Evolutionary conservation across 2,329 filamentous ascomycete genomes (phyloP).

Genomic region (Pseudogymnoascus sp.): DNA sequence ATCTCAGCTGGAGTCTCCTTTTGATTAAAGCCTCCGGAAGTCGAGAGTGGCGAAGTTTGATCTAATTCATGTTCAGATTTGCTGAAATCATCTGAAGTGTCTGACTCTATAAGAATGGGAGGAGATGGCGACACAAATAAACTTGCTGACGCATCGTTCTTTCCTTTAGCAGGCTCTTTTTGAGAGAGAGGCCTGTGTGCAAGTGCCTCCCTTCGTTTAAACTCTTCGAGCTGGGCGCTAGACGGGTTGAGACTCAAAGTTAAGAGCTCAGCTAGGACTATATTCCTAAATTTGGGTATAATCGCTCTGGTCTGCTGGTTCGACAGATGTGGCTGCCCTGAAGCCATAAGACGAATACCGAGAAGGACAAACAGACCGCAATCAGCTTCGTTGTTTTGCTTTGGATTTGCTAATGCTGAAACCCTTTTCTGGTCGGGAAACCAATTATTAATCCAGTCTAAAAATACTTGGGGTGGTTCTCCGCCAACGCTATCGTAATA

Average conservation of each 20-base stretch:
- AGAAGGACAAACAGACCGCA: conserved; percentile 15
- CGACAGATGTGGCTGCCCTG: conserved; percentile 12
- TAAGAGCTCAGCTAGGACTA: conserved; percentile 15
- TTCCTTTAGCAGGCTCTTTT: background rate
- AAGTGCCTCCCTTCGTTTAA: conserved; percentile 11
- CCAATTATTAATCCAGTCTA: conserved; percentile 9
- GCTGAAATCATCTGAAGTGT: background rate
- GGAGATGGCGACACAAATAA: conserved; percentile 8
- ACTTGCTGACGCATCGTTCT: background rate
- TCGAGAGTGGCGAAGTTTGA: background rate
- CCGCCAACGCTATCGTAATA: conserved; percentile 15
- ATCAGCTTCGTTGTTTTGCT: conserved; percentile 12
- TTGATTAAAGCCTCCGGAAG: background rate
- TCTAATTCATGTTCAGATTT: background rate
- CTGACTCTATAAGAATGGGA: background rate
- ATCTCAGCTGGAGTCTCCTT: conserved; percentile 12
- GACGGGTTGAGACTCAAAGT: conserved; percentile 14
- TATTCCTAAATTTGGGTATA: conserved; percentile 14
- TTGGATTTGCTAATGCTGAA: conserved; percentile 2
- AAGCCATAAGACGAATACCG: conserved; percentile 12
- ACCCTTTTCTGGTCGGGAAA: background rate
- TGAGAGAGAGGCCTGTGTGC: background rate
- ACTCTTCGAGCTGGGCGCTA: conserved; percentile 11
- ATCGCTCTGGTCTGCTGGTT: conserved; percentile 10
- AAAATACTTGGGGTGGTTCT: conserved; percentile 2